phyloP scores from a whole-genome alignment of 1,139 yeast genomes.

The Protomyces inundatus region DNA sequence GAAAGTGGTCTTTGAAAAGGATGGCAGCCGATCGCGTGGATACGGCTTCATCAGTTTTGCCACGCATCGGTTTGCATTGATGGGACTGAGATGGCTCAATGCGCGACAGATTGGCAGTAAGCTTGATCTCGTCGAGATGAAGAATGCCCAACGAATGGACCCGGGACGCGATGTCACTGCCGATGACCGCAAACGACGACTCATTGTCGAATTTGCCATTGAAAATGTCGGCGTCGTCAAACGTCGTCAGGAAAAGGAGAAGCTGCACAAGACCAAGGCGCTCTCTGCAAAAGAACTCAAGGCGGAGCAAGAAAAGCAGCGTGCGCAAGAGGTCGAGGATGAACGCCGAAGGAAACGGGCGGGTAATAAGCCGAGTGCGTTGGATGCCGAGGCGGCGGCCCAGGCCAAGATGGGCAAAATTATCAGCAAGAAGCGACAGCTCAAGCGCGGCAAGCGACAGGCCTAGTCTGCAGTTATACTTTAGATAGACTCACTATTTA shows the following conservation, averaged over 20 bases:
- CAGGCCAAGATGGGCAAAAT: constrained; percentile 26
- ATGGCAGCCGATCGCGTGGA: constrained; percentile 83
- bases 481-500: not conserved
- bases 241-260: constrained; percentile 71
- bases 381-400: constrained; percentile 22
- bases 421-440: constrained; percentile 23
- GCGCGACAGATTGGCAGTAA: constrained; percentile 71
- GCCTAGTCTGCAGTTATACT: not conserved
- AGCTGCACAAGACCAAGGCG: constrained; percentile 45
- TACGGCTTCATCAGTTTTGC: constrained; percentile 92
- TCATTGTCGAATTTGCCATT: constrained; percentile 91
- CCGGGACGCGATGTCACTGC: constrained; percentile 34
- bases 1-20: constrained; percentile 84
- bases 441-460: not conserved
- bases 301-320: not conserved
- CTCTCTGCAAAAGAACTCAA: constrained; percentile 3
- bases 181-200: constrained; percentile 53
- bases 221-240: constrained; percentile 91
- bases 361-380: constrained; percentile 4
- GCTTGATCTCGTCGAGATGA: constrained; percentile 56
- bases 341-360: constrained; percentile 37
- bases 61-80: constrained; percentile 87
- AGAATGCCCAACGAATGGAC: constrained; percentile 50
- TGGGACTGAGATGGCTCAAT: constrained; percentile 96
- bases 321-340: constrained; percentile 5